A percentile compares a stretch with the other conserved stretches of the same genome.
Conservation (phyloP, 345 rosid genomes). For the Heritiera fomes region DNA sequence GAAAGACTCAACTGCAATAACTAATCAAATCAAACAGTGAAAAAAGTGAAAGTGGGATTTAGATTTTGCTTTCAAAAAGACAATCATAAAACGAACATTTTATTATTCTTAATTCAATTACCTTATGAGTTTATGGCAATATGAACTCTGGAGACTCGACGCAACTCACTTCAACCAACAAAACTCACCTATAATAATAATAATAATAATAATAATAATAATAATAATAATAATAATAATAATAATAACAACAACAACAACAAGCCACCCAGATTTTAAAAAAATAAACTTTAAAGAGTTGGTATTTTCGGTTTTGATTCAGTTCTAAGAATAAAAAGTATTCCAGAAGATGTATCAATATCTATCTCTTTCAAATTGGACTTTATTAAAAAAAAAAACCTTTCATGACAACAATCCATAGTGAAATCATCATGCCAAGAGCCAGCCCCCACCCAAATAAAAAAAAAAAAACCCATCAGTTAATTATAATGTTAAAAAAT, state of each 20-base stretch:
- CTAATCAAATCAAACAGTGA: neutral
- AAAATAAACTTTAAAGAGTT: neutral
- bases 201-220: too few species aligned
- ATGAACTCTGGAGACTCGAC: neutral
- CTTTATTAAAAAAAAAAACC: neutral
- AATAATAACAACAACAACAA: too few species aligned
- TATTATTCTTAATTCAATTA: neutral
- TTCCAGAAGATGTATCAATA: neutral
- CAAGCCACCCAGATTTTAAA: neutral
- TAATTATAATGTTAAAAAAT: too few species aligned
- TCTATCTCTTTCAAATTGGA: neutral
- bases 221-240: too few species aligned
- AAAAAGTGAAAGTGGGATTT: neutral
- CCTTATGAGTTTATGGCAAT: neutral
- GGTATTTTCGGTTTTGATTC: neutral
- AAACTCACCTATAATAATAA: too few species aligned
- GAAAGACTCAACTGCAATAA: neutral
- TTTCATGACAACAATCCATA: neutral
- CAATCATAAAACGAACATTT: neutral
- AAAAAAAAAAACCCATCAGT: neutral
- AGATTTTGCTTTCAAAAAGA: neutral
- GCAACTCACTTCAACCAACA: neutral
- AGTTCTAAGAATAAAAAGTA: neutral
- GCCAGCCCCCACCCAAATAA: neutral
- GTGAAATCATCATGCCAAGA: conserved; percentile 6